Conservation (phyloP, 768 basidiomycete genomes). For the Podaxis sp. region DNA sequence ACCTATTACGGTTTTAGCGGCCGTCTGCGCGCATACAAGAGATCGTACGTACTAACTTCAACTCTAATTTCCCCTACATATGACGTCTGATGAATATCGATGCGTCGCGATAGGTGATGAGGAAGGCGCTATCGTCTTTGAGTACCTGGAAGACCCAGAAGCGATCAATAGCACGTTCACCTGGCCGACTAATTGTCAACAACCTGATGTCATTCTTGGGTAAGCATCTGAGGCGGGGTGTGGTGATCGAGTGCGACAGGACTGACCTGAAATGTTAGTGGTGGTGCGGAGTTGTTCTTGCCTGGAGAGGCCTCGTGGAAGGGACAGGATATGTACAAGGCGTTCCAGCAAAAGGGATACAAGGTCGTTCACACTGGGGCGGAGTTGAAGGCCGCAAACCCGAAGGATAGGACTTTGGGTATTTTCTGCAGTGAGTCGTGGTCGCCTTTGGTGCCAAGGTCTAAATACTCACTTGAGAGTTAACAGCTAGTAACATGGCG, state of each 20-base stretch:
- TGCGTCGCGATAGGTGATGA: constrained; percentile 23
- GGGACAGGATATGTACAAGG: constrained; percentile 40
- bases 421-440: constrained; percentile 33
- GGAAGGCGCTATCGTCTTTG: constrained; percentile 31
- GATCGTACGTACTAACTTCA: constrained; percentile 27
- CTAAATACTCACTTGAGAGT: constrained; percentile 1
- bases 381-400: constrained; percentile 28
- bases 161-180: constrained; percentile 30
- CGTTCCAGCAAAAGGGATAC: constrained; percentile 37
- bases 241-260: background rate
- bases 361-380: constrained; percentile 38
- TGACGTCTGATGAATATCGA: background rate
- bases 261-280: constrained; percentile 23
- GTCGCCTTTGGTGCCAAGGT: background rate
- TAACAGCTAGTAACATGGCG: constrained; percentile 26
- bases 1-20: constrained; percentile 23
- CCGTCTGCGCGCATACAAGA: constrained; percentile 40
- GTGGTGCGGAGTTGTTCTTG: constrained; percentile 44
- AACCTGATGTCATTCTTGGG: constrained; percentile 45
- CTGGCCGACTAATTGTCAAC: constrained; percentile 42
- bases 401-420: constrained; percentile 37
- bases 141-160: constrained; percentile 33
- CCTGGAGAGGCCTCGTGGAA: constrained; percentile 35
- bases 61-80: background rate
- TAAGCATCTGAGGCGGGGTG: constrained; percentile 16